Percentiles rank a stretch among this genome's conserved stretches.
phyloP scores from a whole-genome alignment of 2,329 filamentous ascomycete species.

The Fusarium marasasianum region DNA sequence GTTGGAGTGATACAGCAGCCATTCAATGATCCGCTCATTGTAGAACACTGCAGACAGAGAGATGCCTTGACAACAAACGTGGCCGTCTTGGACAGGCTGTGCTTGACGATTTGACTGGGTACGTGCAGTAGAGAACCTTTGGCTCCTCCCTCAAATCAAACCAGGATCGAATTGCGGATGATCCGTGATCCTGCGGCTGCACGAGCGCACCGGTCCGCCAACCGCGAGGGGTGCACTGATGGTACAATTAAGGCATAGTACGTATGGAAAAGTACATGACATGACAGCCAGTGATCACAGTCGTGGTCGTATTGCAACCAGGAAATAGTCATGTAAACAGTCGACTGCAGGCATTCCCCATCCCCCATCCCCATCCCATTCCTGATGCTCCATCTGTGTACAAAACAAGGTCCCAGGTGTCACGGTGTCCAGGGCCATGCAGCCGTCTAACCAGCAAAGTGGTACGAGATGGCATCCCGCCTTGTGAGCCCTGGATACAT shows the following conservation, averaged over 20 bases:
- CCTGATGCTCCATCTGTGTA: not conserved
- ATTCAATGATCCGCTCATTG: constrained; percentile 4
- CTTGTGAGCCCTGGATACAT: constrained; percentile 28
- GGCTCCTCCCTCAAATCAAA: constrained; percentile 24
- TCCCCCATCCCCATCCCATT: not conserved
- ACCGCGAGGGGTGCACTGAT: constrained; percentile 31
- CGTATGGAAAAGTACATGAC: not conserved
- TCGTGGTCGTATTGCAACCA: constrained; percentile 1
- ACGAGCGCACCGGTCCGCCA: constrained; percentile 50
- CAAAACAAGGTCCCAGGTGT: constrained; percentile 3
- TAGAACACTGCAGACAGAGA: constrained; percentile 7
- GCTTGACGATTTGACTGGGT: constrained; percentile 26
- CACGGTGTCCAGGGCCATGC: constrained; percentile 26
- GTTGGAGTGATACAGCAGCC: not conserved
- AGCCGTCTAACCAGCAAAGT: constrained; percentile 28
- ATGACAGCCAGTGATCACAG: not conserved
- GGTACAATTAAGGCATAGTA: constrained; percentile 2
- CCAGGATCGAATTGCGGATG: constrained; percentile 45
- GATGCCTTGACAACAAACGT: constrained; percentile 38
- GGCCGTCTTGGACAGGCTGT: constrained; percentile 40
- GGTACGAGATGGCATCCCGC: constrained; percentile 37
- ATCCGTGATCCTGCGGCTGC: constrained; percentile 47
- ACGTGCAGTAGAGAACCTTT: constrained; percentile 11
- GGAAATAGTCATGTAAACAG: not conserved
- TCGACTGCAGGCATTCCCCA: not conserved